Base-by-base conservation (phyloP, 73 alveolate species). In the Durusdinium trenchii region DNA sequence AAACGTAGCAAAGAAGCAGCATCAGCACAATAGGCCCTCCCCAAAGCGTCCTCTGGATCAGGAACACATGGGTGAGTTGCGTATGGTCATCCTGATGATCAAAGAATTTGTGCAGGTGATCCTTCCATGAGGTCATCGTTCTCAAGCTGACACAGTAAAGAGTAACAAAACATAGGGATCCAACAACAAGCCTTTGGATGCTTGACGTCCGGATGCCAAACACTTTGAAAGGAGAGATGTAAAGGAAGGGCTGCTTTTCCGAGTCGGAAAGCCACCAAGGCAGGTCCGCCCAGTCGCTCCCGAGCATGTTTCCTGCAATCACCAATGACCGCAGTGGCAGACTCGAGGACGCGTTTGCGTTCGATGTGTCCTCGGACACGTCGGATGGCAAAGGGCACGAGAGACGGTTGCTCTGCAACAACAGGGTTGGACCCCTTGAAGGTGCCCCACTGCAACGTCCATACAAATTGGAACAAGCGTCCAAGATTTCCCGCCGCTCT, bases 371-470 rank as follows among this genome's bases (percentile, higher is more conserved):
- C 32, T 32, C 4, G 14, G 90, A 47, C 47, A 79, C 90, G 3
- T 79, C 48, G 36, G 45, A 45, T 1, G 90, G 90, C 47, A 79
- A 48, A 40, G 32, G 14, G 69, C 90, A 79, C 4, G 90, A 79
- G 30, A 79, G 90, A 3, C 90, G 90, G 35, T 79, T 79, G 69
- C 48, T 26, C 47, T 79, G 90, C 69, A 79, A 35, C 90, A 79
- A 32, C 69, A 79, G 47, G 20, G 48, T 67, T 1, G 90, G 90
- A 79, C 90, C 90, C 16, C 90, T 42, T 3, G 69, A 43, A 47
- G 69, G 45, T 61, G 90, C 46, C 6, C 4, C 32, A 32, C 36
- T 26, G 46, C 90, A 79, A 18, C 26, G 1, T 28, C 45, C 69
- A 30, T 67, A 79, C 32, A 47, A 6, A 4, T 48, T 79, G 69